Evolutionary conservation across 345 rosid genomes (phyloP).

Genomic region (Heritiera littoralis): DNA sequence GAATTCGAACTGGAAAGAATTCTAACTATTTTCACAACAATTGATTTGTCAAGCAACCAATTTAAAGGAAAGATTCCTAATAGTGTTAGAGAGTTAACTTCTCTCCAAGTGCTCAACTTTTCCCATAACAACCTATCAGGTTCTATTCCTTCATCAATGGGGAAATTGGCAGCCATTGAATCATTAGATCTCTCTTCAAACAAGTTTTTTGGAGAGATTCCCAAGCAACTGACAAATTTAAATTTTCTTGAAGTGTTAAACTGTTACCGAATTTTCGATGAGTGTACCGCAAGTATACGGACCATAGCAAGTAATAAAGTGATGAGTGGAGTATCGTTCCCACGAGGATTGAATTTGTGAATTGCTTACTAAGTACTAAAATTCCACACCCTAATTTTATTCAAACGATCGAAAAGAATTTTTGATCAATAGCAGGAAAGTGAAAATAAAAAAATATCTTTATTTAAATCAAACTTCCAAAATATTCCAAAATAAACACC

Average conservation of each 20-base stretch:
- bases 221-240: neutral
- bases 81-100: neutral
- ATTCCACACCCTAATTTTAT: too few species aligned
- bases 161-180: neutral
- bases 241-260: constrained; percentile 14
- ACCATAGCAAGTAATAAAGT: too few species aligned
- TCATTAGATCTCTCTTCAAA: constrained; percentile 11
- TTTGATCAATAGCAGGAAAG: too few species aligned
- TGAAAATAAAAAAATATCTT: too few species aligned
- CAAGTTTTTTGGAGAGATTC: neutral
- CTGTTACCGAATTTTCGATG: too few species aligned
- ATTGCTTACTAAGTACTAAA: too few species aligned
- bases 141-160: neutral
- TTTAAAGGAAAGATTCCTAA: neutral
- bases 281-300: too few species aligned
- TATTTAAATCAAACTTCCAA: too few species aligned
- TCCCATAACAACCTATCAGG: neutral
- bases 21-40: constrained; percentile 22
- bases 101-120: neutral
- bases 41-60: constrained; percentile 29
- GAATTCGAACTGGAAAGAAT: neutral
- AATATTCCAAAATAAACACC: too few species aligned
- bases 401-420: too few species aligned
- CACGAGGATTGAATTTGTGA: too few species aligned
- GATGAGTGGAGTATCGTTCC: too few species aligned